Evolutionary conservation across 139 green algal species (phyloP), one percentile per base, ranked within the genome.

Genomic region (Haematococcus sp.): DNA sequence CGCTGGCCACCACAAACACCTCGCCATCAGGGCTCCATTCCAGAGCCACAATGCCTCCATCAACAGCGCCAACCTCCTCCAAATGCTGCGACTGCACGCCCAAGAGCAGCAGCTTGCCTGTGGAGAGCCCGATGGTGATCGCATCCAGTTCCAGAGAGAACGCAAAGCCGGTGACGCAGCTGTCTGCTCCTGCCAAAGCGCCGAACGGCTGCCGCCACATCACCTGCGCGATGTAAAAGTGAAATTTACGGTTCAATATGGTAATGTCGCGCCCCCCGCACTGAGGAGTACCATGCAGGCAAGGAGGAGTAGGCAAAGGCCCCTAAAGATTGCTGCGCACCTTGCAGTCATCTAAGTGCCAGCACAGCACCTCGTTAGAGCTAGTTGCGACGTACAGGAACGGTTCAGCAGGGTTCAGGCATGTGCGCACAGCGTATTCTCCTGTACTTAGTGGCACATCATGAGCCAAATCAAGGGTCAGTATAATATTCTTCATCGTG

Each of bases 21-120:
- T 97, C 88, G 1, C 93, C 94, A 71, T 96, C 93, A 0, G 94
- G 94, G 63, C 85, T 93, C 89, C 87, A 94, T 2, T 78, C 76
- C 65, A 83, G 58, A 3, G 72, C 84, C 5, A 68, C 75, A 20
- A 97, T 51, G 40, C 93, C 91, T 28, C 84, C 91, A 17, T 89
- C 69, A 19, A 95, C 56, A 0, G 54, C 52, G 2, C 91, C 89
- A 4, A 94, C 84, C 75, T 94, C 80, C 59, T 84, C 80, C 32
- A 80, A 17, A 2, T 34, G 35, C 5, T 23, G 52, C 30, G 55
- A 73, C 2, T 35, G 70, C 23, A 54, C 43, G 34, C 87, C 54
- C 58, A 94, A 64, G 46, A 94, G 74, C 44, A 90, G 60, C 22
- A 95, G 73, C 27, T 86, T 75, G 9, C 90, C 90, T 13, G 58